phyloP scores from a whole-genome alignment of 2,329 filamentous ascomycete species.

The Blastomyces parvus region DNA sequence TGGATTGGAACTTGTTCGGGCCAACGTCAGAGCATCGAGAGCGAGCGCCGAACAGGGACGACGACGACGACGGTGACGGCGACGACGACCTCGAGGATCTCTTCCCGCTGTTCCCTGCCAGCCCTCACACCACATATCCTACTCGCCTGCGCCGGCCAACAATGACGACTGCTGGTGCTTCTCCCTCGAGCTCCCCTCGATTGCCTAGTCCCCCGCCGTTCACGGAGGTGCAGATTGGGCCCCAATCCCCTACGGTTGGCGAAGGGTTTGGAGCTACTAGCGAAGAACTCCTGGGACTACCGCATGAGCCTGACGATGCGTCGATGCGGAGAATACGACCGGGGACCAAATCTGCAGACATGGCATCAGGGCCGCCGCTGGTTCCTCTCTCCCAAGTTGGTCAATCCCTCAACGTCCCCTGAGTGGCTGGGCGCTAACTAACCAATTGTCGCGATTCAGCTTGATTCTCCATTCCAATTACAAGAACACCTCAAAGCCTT shows the following conservation, averaged over 20 bases:
- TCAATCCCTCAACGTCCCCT: neutral
- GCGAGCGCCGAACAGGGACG: neutral
- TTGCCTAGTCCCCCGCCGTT: slow-evolving; percentile 91
- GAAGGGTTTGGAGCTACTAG: slow-evolving; percentile 52
- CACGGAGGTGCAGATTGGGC: slow-evolving; percentile 84
- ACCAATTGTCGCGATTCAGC: slow-evolving; percentile 43
- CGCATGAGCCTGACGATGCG: slow-evolving; percentile 57
- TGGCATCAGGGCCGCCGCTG: slow-evolving; percentile 83
- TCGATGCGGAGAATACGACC: slow-evolving; percentile 79
- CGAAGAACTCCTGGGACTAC: slow-evolving; percentile 43
- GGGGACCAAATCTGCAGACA: slow-evolving; percentile 83
- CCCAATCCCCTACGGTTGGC: slow-evolving; percentile 61
- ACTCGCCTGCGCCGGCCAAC: slow-evolving; percentile 10
- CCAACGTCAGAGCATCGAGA: neutral
- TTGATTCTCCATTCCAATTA: slow-evolving; percentile 93
- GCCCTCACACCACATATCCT: neutral
- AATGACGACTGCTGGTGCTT: slow-evolving; percentile 39
- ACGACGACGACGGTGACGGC: neutral
- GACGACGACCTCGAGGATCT: neutral
- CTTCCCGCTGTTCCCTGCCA: slow-evolving; percentile 1
- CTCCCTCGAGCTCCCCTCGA: slow-evolving; percentile 69
- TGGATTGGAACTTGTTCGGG: slow-evolving; percentile 4
- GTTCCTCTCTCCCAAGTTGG: slow-evolving; percentile 71
- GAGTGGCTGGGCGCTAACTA: slow-evolving; percentile 9
- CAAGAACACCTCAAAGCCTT: slow-evolving; percentile 94